Conservation (phyloP, 768 basidiomycete genomes). For the Suillus discolor region DNA sequence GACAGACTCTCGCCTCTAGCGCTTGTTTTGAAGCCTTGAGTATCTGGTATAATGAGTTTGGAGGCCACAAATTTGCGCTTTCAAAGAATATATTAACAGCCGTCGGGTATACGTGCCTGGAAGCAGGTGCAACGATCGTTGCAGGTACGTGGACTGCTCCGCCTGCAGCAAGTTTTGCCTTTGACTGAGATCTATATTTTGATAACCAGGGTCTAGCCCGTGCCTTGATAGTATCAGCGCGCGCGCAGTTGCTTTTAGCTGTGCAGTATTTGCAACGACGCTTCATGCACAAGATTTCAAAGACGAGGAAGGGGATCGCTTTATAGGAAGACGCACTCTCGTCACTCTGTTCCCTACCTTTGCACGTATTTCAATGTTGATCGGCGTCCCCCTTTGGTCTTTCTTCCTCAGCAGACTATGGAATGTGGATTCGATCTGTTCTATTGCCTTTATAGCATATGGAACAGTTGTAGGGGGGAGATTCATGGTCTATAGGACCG, state of each 20-base stretch:
- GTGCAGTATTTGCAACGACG: constrained; percentile 28
- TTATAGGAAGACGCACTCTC: constrained; percentile 34
- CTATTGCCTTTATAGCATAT: constrained; percentile 4
- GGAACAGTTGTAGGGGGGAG: constrained; percentile 8
- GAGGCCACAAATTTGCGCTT: constrained; percentile 25
- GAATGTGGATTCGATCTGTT: constrained; percentile 4
- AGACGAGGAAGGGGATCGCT: constrained; percentile 38
- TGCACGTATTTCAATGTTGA: constrained; percentile 8
- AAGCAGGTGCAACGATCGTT: constrained; percentile 30
- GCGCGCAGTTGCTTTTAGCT: constrained; percentile 26
- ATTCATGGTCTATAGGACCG: constrained; percentile 4
- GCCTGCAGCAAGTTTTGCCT: not conserved
- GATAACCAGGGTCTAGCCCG: constrained; percentile 14
- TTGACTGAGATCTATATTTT: constrained; percentile 10
- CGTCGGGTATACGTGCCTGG: constrained; percentile 28
- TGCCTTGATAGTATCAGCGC: constrained; percentile 14
- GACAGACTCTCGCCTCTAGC: constrained; percentile 28
- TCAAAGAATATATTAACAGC: constrained; percentile 26
- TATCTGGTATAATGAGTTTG: constrained; percentile 34
- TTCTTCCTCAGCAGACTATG: constrained; percentile 10
- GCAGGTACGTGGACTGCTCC: constrained; percentile 21
- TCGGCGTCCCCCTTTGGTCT: constrained; percentile 12
- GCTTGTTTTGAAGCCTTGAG: constrained; percentile 25
- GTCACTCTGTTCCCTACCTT: constrained; percentile 37
- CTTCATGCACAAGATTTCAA: constrained; percentile 26